Evolutionary conservation across 108 stramenopile genomes (phyloP).

Genomic region (Stephanodiscus minutulus): DNA sequence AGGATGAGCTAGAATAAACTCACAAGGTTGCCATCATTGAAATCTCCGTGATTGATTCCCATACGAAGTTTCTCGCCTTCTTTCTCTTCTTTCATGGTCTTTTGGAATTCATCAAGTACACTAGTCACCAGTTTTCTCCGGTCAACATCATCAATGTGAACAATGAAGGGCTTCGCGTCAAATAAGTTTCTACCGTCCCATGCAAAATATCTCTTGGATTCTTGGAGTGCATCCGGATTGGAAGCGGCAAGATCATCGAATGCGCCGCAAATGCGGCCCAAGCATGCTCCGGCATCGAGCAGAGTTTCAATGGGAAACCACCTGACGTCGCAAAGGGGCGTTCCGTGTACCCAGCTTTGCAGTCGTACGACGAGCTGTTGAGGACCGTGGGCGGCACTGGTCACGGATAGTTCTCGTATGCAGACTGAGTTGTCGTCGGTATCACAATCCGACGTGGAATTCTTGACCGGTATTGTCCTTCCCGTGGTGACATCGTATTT

Average conservation of each 20-base stretch:
- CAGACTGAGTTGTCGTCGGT: slow-evolving; percentile 35
- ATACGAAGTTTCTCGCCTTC: slow-evolving; percentile 50
- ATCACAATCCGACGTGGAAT: slow-evolving; percentile 16
- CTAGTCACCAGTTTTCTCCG: slow-evolving; percentile 56
- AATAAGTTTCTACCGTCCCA: slow-evolving; percentile 84
- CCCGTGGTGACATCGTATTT: slow-evolving; percentile 43
- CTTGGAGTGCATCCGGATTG: slow-evolving; percentile 20
- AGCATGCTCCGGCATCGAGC: slow-evolving; percentile 68
- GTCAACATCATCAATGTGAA: slow-evolving; percentile 58
- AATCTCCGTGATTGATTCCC: slow-evolving; percentile 75
- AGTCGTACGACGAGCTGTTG: slow-evolving; percentile 66
- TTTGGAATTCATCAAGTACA: slow-evolving; percentile 72
- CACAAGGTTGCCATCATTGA: slow-evolving; percentile 89
- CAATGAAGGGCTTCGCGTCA: slow-evolving; percentile 60
- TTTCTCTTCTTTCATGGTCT: slow-evolving; percentile 55
- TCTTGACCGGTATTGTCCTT: slow-evolving; percentile 34
- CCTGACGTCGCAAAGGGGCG: slow-evolving; percentile 57
- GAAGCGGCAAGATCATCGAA: slow-evolving; percentile 56
- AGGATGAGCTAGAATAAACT: slow-evolving; percentile 10
- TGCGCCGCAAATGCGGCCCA: slow-evolving; percentile 63
- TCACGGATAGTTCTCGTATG: slow-evolving; percentile 62
- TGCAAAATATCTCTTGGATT: slow-evolving; percentile 74
- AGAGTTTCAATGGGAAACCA: slow-evolving; percentile 73
- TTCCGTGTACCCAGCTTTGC: slow-evolving; percentile 73
- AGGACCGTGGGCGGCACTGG: slow-evolving; percentile 65